Percentiles rank a stretch among this genome's conserved stretches.
Evolutionary conservation across 305 asterid genomes (phyloP).

Genomic region (Rubia peregrina): DNA sequence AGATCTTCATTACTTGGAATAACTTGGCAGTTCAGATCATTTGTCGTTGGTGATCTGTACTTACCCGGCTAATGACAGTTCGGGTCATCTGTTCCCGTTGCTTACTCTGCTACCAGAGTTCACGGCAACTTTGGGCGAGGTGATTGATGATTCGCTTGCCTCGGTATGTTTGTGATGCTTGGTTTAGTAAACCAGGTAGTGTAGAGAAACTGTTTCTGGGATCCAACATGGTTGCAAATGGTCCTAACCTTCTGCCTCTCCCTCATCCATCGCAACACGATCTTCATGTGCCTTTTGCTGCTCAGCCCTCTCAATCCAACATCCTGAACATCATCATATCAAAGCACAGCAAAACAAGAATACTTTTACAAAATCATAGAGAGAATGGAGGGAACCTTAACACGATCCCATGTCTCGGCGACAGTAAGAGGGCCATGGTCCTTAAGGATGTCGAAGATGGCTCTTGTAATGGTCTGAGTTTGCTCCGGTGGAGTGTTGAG

Average conservation of each 20-base stretch:
- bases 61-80: neutral
- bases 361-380: too few species aligned
- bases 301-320: slow-evolving; percentile 70
- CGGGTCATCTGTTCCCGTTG: neutral
- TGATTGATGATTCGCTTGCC: slow-evolving; percentile 27
- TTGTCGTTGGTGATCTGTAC: neutral
- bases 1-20: too few species aligned
- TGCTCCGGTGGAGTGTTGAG: slow-evolving; percentile 23
- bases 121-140: slow-evolving; percentile 38
- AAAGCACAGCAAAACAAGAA: neutral
- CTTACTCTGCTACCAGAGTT: neutral
- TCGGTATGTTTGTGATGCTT: slow-evolving; percentile 23
- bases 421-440: slow-evolving; percentile 85
- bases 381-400: slow-evolving; percentile 49
- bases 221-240: slow-evolving; percentile 77
- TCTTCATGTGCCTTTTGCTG: slow-evolving; percentile 82
- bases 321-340: slow-evolving; percentile 28
- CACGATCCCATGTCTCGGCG: slow-evolving; percentile 82
- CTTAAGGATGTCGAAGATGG: slow-evolving; percentile 67
- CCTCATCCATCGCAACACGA: slow-evolving; percentile 80
- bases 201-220: slow-evolving; percentile 66
- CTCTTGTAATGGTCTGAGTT: slow-evolving; percentile 34
- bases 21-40: neutral
- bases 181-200: slow-evolving; percentile 87
- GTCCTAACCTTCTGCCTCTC: slow-evolving; percentile 72